A percentile compares a stretch with the other conserved stretches of the same genome.
Evolutionary conservation across 768 basidiomycete species (phyloP).

Genomic region (Mycena metata): DNA sequence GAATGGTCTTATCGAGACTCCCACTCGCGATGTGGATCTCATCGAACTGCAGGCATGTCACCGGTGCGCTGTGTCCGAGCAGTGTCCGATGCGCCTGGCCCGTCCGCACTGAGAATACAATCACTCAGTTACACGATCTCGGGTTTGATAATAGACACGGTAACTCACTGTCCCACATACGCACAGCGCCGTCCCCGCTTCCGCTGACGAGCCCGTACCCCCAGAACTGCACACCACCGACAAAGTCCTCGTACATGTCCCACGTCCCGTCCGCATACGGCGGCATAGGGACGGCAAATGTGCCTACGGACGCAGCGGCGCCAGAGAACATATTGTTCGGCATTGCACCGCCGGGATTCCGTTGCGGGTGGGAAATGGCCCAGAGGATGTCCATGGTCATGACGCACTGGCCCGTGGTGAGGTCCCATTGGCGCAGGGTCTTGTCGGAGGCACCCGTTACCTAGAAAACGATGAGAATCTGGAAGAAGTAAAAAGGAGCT

Average conservation of each 20-base stretch:
- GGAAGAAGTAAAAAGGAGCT: slow-evolving; percentile 15
- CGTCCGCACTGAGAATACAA: slow-evolving; percentile 83
- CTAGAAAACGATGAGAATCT: slow-evolving; percentile 56
- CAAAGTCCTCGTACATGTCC: slow-evolving; percentile 98
- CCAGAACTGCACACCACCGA: slow-evolving; percentile 99
- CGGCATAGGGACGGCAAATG: slow-evolving; percentile 87
- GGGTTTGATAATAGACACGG: background rate
- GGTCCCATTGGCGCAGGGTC: slow-evolving; percentile 98
- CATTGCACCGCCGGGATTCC: slow-evolving; percentile 52
- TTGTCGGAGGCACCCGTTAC: slow-evolving; percentile 99
- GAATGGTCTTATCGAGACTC: slow-evolving; percentile 92
- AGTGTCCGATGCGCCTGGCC: slow-evolving; percentile 96
- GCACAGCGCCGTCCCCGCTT: slow-evolving; percentile 95
- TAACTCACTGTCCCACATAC: slow-evolving; percentile 99
- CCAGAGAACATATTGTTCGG: slow-evolving; percentile 65
- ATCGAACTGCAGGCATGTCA: slow-evolving; percentile 97
- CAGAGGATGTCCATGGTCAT: slow-evolving; percentile 99
- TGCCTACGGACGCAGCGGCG: slow-evolving; percentile 66
- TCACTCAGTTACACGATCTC: background rate
- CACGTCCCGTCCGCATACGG: slow-evolving; percentile 91
- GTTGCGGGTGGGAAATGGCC: slow-evolving; percentile 92
- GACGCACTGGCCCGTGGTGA: slow-evolving; percentile 96
- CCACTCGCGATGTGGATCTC: slow-evolving; percentile 94
- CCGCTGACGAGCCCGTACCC: slow-evolving; percentile 97
- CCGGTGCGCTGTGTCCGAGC: slow-evolving; percentile 91